Conservation (phyloP, 768 basidiomycete species). For the Cystofilobasidium ferigula region DNA sequence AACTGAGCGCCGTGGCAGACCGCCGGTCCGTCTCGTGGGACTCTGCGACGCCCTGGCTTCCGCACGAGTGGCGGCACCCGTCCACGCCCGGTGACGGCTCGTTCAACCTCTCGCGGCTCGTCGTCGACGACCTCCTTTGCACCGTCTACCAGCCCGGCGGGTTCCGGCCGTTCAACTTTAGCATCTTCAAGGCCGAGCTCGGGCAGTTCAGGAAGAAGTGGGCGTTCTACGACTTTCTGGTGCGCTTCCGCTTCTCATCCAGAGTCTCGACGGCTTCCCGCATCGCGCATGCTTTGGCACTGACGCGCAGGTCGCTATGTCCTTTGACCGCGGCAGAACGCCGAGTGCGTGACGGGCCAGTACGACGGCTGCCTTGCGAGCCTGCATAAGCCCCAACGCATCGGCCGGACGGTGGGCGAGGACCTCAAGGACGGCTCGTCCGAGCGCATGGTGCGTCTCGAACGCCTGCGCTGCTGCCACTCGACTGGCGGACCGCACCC, state of each 20-base stretch:
- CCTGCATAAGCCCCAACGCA: conserved; percentile 45
- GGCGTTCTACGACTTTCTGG: conserved; percentile 86
- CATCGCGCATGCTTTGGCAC: too few relatives aligned
- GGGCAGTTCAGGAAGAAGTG: conserved; percentile 76
- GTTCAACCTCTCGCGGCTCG: conserved; percentile 79
- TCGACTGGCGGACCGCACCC: too few relatives aligned
- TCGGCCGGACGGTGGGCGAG: conserved; percentile 23
- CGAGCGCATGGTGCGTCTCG: conserved; percentile 67
- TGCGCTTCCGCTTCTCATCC: conserved; percentile 5
- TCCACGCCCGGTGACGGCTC: conserved; percentile 56
- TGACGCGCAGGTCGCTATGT: neutral
- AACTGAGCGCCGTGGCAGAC: conserved; percentile 44
- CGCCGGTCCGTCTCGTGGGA: conserved; percentile 79
- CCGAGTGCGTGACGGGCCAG: conserved; percentile 92
- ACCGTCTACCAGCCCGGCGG: conserved; percentile 88
- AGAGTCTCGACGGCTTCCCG: too few relatives aligned
- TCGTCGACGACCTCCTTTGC: conserved; percentile 82
- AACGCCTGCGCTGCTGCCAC: neutral
- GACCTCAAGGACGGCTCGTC: conserved; percentile 59
- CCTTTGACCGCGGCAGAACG: too few relatives aligned
- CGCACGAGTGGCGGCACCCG: conserved; percentile 65
- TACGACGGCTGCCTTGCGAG: conserved; percentile 97
- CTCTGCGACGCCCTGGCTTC: conserved; percentile 65
- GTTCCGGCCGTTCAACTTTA: conserved; percentile 62
- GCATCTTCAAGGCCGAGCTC: conserved; percentile 86